These are phyloP conservation scores for Botrytis squamosa DNA, from an alignment of 2,329 filamentous ascomycete genomes.

Conservation along the genomic window DNA sequence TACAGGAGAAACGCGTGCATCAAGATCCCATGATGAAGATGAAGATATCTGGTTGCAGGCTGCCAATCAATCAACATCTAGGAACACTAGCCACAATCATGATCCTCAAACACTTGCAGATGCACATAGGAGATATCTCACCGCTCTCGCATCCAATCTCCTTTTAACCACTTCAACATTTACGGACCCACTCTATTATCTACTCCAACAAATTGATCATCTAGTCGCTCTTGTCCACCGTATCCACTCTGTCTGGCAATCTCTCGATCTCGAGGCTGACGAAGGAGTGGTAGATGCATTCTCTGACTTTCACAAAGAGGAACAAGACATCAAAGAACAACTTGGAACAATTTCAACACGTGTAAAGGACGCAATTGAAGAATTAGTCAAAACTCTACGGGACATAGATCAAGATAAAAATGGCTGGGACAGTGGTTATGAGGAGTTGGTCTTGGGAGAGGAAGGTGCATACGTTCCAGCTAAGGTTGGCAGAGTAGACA, in stretches of 20 bases:
- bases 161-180: conserved; percentile 64
- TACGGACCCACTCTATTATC: conserved; percentile 62
- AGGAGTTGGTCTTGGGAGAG: conserved; percentile 41
- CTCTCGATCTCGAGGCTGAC: conserved; percentile 77
- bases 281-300: conserved; percentile 77
- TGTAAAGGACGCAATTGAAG: conserved; percentile 66
- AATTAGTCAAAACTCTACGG: conserved; percentile 54
- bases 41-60: conserved; percentile 47
- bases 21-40: conserved; percentile 29
- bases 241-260: conserved; percentile 72
- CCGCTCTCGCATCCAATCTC: conserved; percentile 63
- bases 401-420: conserved; percentile 50
- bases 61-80: conserved; percentile 27
- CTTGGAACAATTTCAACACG: conserved; percentile 62
- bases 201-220: conserved; percentile 75
- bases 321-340: conserved; percentile 63
- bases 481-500: conserved; percentile 76
- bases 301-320: conserved; percentile 69
- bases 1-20: conserved; percentile 37
- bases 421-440: conserved; percentile 40
- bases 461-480: conserved; percentile 63
- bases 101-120: conserved; percentile 83
- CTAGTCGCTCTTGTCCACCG: conserved; percentile 75
- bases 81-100: conserved; percentile 45
- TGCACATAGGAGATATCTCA: conserved; percentile 76